Evolutionary conservation across 116 monocot genomes (phyloP), one percentile per base, ranked within the genome.

Genomic region (Thalassia testudinum): DNA sequence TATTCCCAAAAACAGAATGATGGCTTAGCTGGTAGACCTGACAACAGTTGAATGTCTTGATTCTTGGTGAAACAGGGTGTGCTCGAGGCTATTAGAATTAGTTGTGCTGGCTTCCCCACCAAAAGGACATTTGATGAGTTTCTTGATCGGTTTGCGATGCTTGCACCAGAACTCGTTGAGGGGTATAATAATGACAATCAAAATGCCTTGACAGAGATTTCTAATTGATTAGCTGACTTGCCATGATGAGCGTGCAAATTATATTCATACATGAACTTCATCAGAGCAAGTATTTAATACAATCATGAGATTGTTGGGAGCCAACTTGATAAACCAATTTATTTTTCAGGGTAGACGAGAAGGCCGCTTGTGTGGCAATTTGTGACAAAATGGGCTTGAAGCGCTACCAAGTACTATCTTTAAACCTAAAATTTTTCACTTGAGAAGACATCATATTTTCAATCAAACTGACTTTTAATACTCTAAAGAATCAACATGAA

Each of bases 21-120:
- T 25, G 19, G 24, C 27, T 42, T 50, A 45, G 30, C 30, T 5
- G 30, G 30, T 34, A n/a, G n/a, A n/a, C 30, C 45, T 45, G 2
- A 20, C 45, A 45, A n/a, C 4, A 7, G 18, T 45, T 2, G 2
- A 45, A 45, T 58, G n/a, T n/a, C n/a, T n/a, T n/a, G n/a, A 20
- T 47, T 0, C 47, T n/a, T 0, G 16, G 26, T 43, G 22, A 58
- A 38, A 50, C 45, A 99, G 99, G 99, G 99, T 73, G 99, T 99
- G 22, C 62, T 99, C 28, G 99, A 99, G 68, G 99, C 99, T 65
- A 99, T 99, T 50, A 90, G 99, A 60, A 99, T 99, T 23, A 99
- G 99, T 55, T 99, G 99, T 78, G 99, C 99, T 52, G 99, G 99
- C 19, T 99, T 90, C 74, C 99, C 99, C 28, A 99, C 99, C 30